Conservation (phyloP, 352 stramenopile genomes). For the Phytophthora ohioensis region DNA sequence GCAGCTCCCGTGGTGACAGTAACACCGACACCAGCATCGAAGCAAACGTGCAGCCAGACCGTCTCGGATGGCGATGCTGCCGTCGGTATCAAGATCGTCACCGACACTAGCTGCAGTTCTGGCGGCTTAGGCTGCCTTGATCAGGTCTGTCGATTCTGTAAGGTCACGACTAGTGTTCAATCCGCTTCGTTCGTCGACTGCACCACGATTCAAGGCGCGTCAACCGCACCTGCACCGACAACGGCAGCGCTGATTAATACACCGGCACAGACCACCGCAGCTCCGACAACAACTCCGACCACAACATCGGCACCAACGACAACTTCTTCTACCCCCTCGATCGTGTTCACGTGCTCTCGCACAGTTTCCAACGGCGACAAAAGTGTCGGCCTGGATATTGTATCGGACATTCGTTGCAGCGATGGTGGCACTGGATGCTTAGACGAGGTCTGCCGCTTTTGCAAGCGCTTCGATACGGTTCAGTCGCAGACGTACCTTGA, state of each 20-base stretch:
- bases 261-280: neutral
- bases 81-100: neutral
- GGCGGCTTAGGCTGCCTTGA: constrained; percentile 47
- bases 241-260: constrained; percentile 3
- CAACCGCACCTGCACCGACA: neutral
- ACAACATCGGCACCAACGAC: neutral
- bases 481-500: constrained; percentile 44
- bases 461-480: constrained; percentile 43
- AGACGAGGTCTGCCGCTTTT: constrained; percentile 40
- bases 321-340: constrained; percentile 21
- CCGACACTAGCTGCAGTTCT: constrained; percentile 29
- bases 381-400: constrained; percentile 46
- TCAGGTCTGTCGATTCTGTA: constrained; percentile 52
- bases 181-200: constrained; percentile 38
- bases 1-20: neutral
- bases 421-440: constrained; percentile 49
- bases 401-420: constrained; percentile 49
- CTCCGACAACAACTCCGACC: constrained; percentile 3
- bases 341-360: constrained; percentile 28
- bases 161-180: constrained; percentile 29
- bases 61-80: constrained; percentile 5
- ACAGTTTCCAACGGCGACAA: constrained; percentile 43
- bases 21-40: constrained; percentile 3
- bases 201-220: constrained; percentile 19
- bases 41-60: constrained; percentile 29